Evolutionary conservation across 257 asterid species (phyloP).

Genomic region (Solanum corneliomulleri): DNA sequence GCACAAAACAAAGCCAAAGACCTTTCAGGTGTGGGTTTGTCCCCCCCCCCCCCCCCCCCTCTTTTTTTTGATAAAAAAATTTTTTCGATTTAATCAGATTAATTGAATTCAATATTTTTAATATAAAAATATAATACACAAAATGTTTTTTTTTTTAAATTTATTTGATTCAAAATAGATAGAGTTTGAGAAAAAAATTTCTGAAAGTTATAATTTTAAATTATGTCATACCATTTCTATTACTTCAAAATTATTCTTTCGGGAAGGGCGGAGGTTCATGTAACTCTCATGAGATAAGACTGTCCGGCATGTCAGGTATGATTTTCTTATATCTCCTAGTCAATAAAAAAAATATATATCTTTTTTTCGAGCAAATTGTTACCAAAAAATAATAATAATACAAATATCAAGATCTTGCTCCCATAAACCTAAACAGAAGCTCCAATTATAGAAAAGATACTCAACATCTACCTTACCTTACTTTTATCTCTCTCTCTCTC

Average conservation of each 20-base stretch:
- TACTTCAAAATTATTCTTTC: not conserved
- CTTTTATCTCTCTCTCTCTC: too few species aligned
- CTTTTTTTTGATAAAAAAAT: not conserved
- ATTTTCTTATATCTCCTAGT: too few species aligned
- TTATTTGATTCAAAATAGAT: not conserved
- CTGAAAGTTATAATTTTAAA: not conserved
- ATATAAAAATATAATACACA: not conserved
- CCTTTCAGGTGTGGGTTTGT: not conserved
- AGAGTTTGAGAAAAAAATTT: not conserved
- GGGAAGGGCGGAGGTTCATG: too few species aligned
- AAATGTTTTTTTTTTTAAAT: too few species aligned
- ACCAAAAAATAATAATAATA: not conserved
- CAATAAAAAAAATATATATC: not conserved
- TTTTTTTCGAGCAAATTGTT: not conserved
- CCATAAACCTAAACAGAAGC: not conserved
- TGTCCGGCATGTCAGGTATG: too few species aligned
- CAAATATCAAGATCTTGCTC: not conserved
- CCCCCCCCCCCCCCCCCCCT: not conserved
- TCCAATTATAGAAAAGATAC: not conserved
- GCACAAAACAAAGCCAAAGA: not conserved
- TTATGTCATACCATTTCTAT: not conserved
- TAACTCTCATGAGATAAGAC: too few species aligned
- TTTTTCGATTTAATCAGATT: not conserved
- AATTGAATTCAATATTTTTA: not conserved
- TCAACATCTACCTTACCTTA: not conserved